phyloP scores from a whole-genome alignment of 352 stramenopile species.

The Pythium aphanidermatum region DNA sequence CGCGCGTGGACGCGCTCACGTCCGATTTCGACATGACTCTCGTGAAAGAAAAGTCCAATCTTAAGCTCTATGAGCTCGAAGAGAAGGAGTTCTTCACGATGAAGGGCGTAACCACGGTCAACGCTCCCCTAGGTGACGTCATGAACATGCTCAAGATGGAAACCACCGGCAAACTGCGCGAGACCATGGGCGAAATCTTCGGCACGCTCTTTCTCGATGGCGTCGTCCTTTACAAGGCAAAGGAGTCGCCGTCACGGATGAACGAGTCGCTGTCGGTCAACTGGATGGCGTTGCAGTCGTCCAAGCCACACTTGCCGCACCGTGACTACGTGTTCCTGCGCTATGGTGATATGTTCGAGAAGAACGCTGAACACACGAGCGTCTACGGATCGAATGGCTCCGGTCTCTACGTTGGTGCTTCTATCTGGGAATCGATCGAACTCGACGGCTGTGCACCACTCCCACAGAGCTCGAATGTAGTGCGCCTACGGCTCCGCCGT shows the following conservation, averaged over 20 bases:
- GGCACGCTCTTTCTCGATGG: conserved; percentile 79
- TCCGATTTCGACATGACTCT: conserved; percentile 74
- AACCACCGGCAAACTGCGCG: conserved; percentile 48
- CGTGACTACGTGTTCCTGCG: conserved; percentile 85
- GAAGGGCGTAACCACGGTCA: conserved; percentile 69
- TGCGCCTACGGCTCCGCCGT: conserved; percentile 69
- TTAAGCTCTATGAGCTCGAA: conserved; percentile 73
- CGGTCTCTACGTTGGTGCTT: conserved; percentile 65
- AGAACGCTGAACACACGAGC: conserved; percentile 48
- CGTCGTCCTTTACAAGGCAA: conserved; percentile 59
- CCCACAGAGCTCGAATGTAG: conserved; percentile 70
- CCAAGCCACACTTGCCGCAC: conserved; percentile 78
- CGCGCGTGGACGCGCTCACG: conserved; percentile 72
- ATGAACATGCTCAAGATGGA: conserved; percentile 81
- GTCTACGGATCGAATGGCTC: conserved; percentile 54
- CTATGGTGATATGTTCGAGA: conserved; percentile 76
- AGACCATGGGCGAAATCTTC: conserved; percentile 81
- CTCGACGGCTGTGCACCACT: conserved; percentile 69
- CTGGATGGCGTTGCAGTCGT: conserved; percentile 76
- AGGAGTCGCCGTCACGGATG: conserved; percentile 38
- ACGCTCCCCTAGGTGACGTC: conserved; percentile 65
- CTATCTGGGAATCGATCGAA: conserved; percentile 83
- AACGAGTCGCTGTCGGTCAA: conserved; percentile 73
- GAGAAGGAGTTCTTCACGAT: conserved; percentile 87
- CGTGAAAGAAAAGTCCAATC: conserved; percentile 57